These are phyloP conservation scores for Cladosporium sp. DNA, from an alignment of 2,329 filamentous ascomycete species.

Conservation along the genomic window DNA sequence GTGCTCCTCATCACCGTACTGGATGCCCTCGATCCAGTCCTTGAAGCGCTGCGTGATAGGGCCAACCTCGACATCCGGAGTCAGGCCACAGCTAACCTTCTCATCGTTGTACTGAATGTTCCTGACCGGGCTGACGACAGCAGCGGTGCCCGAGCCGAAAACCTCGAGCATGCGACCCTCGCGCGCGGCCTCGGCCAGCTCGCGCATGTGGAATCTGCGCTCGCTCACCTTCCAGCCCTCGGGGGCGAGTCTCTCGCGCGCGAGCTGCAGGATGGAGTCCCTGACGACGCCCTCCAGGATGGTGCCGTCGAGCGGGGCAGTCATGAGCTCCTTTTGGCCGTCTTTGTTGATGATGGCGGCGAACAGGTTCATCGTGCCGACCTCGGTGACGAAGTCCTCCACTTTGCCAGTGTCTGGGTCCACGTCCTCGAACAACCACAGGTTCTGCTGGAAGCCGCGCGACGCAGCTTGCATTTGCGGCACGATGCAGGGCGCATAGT, in stretches of 20 bases:
- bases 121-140: constrained; percentile 86
- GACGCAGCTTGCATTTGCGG: constrained; percentile 89
- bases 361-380: constrained; percentile 99
- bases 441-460: constrained; percentile 94
- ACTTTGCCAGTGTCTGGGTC: constrained; percentile 28
- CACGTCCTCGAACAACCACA: constrained; percentile 87
- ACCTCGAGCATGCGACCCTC: constrained; percentile 89
- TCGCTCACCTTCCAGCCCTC: constrained; percentile 87
- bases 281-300: constrained; percentile 94
- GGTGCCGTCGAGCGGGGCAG: constrained; percentile 93
- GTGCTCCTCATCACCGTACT: constrained; percentile 91
- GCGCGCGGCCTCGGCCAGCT: constrained; percentile 72
- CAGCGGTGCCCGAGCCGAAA: constrained; percentile 90
- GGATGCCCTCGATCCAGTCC: constrained; percentile 92
- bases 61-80: constrained; percentile 78
- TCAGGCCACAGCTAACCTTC: constrained; percentile 67
- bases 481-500: constrained; percentile 99
- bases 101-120: constrained; percentile 85
- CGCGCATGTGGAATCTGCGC: constrained; percentile 87
- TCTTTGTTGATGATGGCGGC: constrained; percentile 81
- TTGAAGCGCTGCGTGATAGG: constrained; percentile 84
- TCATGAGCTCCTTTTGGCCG: constrained; percentile 86
- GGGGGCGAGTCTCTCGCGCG: constrained; percentile 74
- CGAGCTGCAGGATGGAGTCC: constrained; percentile 84
- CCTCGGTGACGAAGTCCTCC: constrained; percentile 93